These are phyloP conservation scores for Pinus albicaulis DNA, from an alignment of 75 land plant species.

Conservation along the genomic window DNA sequence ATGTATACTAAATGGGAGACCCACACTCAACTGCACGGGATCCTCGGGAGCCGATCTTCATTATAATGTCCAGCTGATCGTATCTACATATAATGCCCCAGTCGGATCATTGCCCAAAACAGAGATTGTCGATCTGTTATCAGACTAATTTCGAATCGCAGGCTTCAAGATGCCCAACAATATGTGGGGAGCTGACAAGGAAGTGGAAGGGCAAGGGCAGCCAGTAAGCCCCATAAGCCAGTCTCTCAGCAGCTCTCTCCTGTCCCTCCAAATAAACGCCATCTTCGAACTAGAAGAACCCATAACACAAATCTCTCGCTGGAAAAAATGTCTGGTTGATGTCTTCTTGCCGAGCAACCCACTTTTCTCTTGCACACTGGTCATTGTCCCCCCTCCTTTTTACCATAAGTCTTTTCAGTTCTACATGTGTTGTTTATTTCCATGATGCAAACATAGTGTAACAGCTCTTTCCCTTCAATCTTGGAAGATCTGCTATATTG, in stretches of 20 bases:
- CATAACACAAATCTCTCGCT: background rate
- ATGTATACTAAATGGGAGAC: too few species aligned
- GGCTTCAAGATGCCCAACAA: too few species aligned
- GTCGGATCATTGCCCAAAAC: too few species aligned
- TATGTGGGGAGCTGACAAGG: background rate
- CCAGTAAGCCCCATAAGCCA: conserved; percentile 1
- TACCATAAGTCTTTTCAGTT: too few species aligned
- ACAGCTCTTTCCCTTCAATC: too few species aligned
- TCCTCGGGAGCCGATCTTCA: too few species aligned
- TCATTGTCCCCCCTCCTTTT: conserved; percentile 10
- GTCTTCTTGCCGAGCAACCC: background rate
- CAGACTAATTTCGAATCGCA: too few species aligned
- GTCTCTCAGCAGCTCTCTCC: background rate
- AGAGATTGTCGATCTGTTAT: too few species aligned
- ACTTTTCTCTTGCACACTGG: background rate
- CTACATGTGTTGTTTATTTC: background rate
- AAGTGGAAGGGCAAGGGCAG: background rate
- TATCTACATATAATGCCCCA: too few species aligned
- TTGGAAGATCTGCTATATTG: too few species aligned
- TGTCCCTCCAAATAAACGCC: background rate
- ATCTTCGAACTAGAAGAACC: background rate
- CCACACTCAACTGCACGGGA: too few species aligned
- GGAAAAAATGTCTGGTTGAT: background rate
- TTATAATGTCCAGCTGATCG: too few species aligned
- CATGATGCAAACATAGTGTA: background rate